Percentiles rank a stretch among this genome's conserved stretches.
Evolutionary conservation across 768 basidiomycete species (phyloP).

Genomic region (Trametopsis cervina): DNA sequence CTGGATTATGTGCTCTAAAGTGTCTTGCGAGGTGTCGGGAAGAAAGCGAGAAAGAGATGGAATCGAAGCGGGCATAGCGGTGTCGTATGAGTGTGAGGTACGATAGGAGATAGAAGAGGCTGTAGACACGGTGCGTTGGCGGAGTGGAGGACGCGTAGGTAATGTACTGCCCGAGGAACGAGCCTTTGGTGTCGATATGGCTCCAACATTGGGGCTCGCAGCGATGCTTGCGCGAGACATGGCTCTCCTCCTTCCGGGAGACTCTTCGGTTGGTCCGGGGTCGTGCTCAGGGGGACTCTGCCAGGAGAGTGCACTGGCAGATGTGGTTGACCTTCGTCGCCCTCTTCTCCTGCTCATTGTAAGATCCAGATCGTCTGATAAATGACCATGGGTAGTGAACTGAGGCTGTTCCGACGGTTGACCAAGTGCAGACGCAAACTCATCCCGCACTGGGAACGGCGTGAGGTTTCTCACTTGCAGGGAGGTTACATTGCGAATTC

Average conservation of each 20-base stretch:
- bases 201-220: neutral
- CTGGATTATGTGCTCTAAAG: conserved; percentile 61
- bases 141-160: conserved; percentile 16
- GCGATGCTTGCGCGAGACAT: conserved; percentile 39
- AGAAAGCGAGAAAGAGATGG: conserved; percentile 30
- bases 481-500: conserved; percentile 65
- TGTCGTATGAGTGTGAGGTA: neutral
- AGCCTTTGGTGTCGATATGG: conserved; percentile 6
- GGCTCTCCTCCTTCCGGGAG: conserved; percentile 29
- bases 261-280: neutral
- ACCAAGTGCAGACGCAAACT: conserved; percentile 65
- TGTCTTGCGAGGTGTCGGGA: conserved; percentile 58
- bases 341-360: conserved; percentile 50
- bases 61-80: conserved; percentile 8
- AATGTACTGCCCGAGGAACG: conserved; percentile 4
- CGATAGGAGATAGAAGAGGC: conserved; percentile 36
- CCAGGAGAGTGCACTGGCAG: conserved; percentile 42
- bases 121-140: conserved; percentile 46
- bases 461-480: conserved; percentile 77
- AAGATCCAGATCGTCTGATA: conserved; percentile 68
- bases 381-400: conserved; percentile 46
- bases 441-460: conserved; percentile 77
- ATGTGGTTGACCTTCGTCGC: conserved; percentile 55
- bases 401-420: conserved; percentile 61
- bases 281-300: conserved; percentile 37